These are phyloP conservation scores for Trametes villosa DNA, from an alignment of 768 basidiomycete genomes.

Conservation along the genomic window DNA sequence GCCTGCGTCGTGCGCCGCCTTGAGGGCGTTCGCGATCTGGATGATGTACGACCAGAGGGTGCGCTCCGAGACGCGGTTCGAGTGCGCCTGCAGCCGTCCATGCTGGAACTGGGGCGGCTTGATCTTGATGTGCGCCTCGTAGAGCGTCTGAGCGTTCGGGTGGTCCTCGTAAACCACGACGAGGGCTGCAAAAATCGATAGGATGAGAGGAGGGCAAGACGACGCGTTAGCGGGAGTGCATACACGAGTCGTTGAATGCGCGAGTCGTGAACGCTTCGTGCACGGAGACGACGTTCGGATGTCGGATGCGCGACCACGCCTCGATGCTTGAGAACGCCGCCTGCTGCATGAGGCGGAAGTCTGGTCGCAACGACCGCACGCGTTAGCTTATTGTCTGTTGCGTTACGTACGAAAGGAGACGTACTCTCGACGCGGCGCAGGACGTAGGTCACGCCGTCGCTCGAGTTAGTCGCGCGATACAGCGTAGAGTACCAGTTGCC, in stretches of 20 bases:
- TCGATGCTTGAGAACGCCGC: conserved; percentile 83
- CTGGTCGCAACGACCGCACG: conserved; percentile 42
- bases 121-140: conserved; percentile 73
- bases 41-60: conserved; percentile 92
- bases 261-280: conserved; percentile 95
- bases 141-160: conserved; percentile 81
- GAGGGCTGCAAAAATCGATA: conserved; percentile 58
- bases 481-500: conserved; percentile 85
- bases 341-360: conserved; percentile 82
- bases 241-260: conserved; percentile 91
- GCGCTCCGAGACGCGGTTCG: conserved; percentile 63
- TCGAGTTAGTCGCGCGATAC: conserved; percentile 78
- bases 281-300: conserved; percentile 84
- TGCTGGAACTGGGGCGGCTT: conserved; percentile 45
- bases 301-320: conserved; percentile 80
- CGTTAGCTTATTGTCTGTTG: not conserved
- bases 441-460: conserved; percentile 78
- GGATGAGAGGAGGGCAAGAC: not conserved
- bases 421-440: conserved; percentile 88
- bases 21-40: conserved; percentile 88
- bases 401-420: conserved; percentile 26
- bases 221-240: conserved; percentile 34
- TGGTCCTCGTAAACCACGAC: conserved; percentile 92
- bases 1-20: conserved; percentile 80
- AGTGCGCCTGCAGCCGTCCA: conserved; percentile 42